Evolutionary conservation across 257 asterid genomes (phyloP), one percentile per base, ranked within the genome.

Genomic region (Solanum raphanifolium): DNA sequence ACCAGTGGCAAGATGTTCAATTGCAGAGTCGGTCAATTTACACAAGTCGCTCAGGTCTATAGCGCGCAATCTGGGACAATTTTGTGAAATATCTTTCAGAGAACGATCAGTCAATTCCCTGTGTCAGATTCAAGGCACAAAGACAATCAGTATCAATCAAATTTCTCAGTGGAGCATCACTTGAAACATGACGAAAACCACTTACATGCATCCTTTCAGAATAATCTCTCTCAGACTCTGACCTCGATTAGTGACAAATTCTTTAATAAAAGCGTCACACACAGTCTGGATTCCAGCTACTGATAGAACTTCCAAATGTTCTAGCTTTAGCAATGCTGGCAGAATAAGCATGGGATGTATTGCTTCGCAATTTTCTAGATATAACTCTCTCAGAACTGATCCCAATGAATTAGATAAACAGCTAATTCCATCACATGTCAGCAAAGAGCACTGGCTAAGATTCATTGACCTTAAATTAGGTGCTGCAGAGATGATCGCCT

Each of bases 1-100:
- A 85, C 99, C 98, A 93, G 94, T 96, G 74, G 98, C 98, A 89
- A 95, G 98, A 88, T 91, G 93, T 43, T 93, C 98, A 27, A 96
- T 41, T 85, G 98, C 94, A 88, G 91, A 75, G 91, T 96, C 99
- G 25, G 98, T 94, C 94, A 96, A 91, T 84, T 91, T 94, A 90
- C 83, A 23, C 92, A 96, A 88, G 87, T 94, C 94, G 4, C 90
- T 74, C 18, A 96, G 92, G 93, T 96, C 98, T 78, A 96, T 75
- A 36, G 95, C 92, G 84, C 89, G 87, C 86, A 96, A 92, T 86
- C 89, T 92, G 55, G 95, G 58, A 86, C 98, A 96, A 81, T 79
- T 71, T 86, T 88, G 88, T 29, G 96, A 96, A 88, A 96, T 93
- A 85, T 90, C 91, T 91, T 93, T 90, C 90, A 94, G 69, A 72